Percentiles rank a stretch among this genome's conserved stretches.
Conservation (phyloP, 2,329 filamentous ascomycete genomes). For the Teratosphaeria gauchensis region DNA sequence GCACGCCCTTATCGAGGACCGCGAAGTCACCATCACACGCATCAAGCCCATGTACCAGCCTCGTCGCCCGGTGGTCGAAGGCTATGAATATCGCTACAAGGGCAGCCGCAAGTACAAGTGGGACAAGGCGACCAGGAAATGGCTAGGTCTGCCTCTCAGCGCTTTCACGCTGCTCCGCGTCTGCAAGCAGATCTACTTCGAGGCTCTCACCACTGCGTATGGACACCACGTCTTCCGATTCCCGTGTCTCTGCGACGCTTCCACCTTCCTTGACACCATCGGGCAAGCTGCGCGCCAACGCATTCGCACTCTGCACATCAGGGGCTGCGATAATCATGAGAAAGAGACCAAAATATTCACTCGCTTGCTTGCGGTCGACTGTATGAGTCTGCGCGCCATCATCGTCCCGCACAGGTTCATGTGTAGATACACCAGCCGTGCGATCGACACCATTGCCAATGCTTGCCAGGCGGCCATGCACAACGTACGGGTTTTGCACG, state of each 20-base stretch:
- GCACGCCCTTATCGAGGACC: background rate
- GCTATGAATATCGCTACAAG: background rate
- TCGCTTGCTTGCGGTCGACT: background rate
- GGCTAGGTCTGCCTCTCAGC: background rate
- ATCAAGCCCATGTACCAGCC: background rate
- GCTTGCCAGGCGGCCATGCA: background rate
- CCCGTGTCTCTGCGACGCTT: too few relatives aligned
- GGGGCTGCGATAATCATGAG: background rate
- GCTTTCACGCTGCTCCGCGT: background rate
- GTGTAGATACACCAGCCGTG: background rate
- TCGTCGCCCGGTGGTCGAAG: background rate
- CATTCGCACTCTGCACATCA: background rate
- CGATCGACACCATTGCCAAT: background rate
- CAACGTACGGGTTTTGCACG: background rate
- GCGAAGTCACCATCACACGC: background rate
- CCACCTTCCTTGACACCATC: background rate
- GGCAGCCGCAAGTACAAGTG: background rate
- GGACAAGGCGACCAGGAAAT: background rate
- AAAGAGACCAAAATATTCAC: background rate
- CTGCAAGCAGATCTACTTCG: background rate
- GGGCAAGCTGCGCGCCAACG: background rate
- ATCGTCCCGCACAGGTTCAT: background rate
- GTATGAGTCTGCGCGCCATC: background rate
- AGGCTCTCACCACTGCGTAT: background rate
- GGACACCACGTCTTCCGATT: background rate